These are phyloP conservation scores for Trichophyton rubrum DNA, from an alignment of 2,329 filamentous ascomycete species.

Conservation along the genomic window DNA sequence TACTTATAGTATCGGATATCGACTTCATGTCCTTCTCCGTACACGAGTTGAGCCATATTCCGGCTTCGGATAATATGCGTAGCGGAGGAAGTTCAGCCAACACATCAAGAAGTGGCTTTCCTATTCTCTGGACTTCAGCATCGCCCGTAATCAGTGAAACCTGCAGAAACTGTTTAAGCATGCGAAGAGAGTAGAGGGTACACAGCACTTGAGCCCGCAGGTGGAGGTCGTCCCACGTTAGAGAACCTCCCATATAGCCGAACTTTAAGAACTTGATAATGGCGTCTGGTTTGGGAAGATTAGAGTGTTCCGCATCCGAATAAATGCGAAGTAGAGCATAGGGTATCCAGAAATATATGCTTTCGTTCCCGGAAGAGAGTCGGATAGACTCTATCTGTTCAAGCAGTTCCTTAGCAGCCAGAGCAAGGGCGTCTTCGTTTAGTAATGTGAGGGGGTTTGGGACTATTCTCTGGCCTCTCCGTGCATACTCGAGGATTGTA, in stretches of 20 bases:
- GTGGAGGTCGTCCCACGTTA: slow-evolving; percentile 50
- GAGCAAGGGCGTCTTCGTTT: slow-evolving; percentile 13
- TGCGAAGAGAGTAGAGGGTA: slow-evolving; percentile 49
- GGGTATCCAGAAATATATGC: slow-evolving; percentile 21
- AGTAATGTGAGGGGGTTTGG: slow-evolving; percentile 19
- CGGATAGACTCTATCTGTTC: slow-evolving; percentile 16
- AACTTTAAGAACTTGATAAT: slow-evolving; percentile 21
- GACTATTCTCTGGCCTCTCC: slow-evolving; percentile 26
- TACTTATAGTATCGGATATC: not conserved
- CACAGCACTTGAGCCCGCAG: slow-evolving; percentile 49
- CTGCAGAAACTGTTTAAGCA: slow-evolving; percentile 42
- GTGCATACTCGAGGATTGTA: slow-evolving; percentile 24
- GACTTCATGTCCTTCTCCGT: not conserved
- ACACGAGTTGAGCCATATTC: not conserved
- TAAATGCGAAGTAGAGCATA: slow-evolving; percentile 26
- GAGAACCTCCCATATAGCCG: slow-evolving; percentile 21
- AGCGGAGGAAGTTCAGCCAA: slow-evolving; percentile 16
- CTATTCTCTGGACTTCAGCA: not conserved
- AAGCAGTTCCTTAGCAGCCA: slow-evolving; percentile 15
- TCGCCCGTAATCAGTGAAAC: slow-evolving; percentile 19
- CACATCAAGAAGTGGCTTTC: slow-evolving; percentile 9
- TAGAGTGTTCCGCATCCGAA: slow-evolving; percentile 8
- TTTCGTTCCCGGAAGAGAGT: slow-evolving; percentile 9
- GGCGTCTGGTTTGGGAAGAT: slow-evolving; percentile 13
- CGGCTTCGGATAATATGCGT: slow-evolving; percentile 6